Evolutionary conservation across 1,284 basidiomycete species (phyloP), one percentile per base, ranked within the genome.

Genomic region (Tremellales sp.): DNA sequence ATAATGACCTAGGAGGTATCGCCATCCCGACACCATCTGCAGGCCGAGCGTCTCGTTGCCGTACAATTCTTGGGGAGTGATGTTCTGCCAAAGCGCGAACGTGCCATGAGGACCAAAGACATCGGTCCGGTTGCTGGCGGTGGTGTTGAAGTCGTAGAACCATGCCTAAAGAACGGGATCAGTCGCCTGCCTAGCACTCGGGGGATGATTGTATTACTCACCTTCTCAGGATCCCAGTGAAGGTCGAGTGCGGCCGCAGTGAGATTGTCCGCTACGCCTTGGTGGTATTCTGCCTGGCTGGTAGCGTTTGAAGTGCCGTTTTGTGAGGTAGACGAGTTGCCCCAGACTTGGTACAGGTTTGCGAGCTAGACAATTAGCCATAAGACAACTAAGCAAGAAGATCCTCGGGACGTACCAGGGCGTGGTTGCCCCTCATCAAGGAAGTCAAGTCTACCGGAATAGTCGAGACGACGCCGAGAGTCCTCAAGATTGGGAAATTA

Each of bases 51-150:
- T 68, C 48, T 75, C 69, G 59, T 82, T 83, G 22, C 73, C 65
- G 15, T 81, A 68, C 10, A 94, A 64, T 57, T 87, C 85, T 15
- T 79, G 65, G 0, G 91, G 91, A 43, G 89, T 77, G 62, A 96
- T 89, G 22, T 83, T 85, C 48, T 80, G 84, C 92, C 92, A 94
- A 43, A 86, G 76, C 0, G 92, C 89, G 71, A 89, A 93, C 72
- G 87, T 89, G 1, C 83, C 83, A 2, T 87, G 88, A 0, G 76
- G 78, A 13, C 81, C 82, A 74, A 84, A 91, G 42, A 88, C 67
- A 21, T 65, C 67, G 53, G 82, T 84, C 48, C 84, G 82, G 8
- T 79, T 65, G 52, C 84, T 82, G 3, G 82, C 79, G 3, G 81
- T 84, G 40, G 83, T 71, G 71, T 89, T 88, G 57, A 65, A 68